Evolutionary conservation across 2,329 filamentous ascomycete species (phyloP).

Genomic region (Fusarium sp.): DNA sequence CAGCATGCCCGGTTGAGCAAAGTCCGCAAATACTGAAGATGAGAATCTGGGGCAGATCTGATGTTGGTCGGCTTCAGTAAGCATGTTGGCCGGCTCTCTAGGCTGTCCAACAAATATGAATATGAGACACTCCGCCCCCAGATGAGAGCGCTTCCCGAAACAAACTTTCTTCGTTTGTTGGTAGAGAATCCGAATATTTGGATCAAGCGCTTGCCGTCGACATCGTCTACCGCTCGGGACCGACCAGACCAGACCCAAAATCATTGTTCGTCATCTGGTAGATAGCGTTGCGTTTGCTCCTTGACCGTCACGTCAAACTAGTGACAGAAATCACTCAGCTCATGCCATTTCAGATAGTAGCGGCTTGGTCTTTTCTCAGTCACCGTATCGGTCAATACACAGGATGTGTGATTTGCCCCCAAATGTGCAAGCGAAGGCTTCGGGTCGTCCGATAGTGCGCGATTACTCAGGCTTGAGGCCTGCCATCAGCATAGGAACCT

Average conservation of each 20-base stretch:
- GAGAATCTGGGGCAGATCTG: slow-evolving; percentile 25
- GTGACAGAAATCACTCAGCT: slow-evolving; percentile 19
- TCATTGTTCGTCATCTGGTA: slow-evolving; percentile 16
- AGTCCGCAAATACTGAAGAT: slow-evolving; percentile 10
- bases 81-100: slow-evolving; percentile 18
- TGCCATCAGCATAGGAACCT: slow-evolving; percentile 14
- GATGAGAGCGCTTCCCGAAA: slow-evolving; percentile 37
- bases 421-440: slow-evolving; percentile 30
- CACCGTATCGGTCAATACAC: slow-evolving; percentile 25
- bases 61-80: slow-evolving; percentile 28
- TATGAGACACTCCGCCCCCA: slow-evolving; percentile 23
- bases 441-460: slow-evolving; percentile 41
- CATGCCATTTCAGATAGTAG: slow-evolving; percentile 17
- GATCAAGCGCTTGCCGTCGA: slow-evolving; percentile 18
- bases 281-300: slow-evolving; percentile 4
- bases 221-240: slow-evolving; percentile 18
- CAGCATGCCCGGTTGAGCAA: slow-evolving; percentile 9
- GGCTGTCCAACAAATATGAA: slow-evolving; percentile 3
- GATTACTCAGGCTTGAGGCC: slow-evolving; percentile 34
- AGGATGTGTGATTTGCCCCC: slow-evolving; percentile 35
- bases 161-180: slow-evolving; percentile 14
- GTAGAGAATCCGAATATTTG: slow-evolving; percentile 4
- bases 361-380: slow-evolving; percentile 16
- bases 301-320: slow-evolving; percentile 14
- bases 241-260: slow-evolving; percentile 16